Evolutionary conservation across 2,329 filamentous ascomycete species (phyloP).

Genomic region (Geosmithia morbida): DNA sequence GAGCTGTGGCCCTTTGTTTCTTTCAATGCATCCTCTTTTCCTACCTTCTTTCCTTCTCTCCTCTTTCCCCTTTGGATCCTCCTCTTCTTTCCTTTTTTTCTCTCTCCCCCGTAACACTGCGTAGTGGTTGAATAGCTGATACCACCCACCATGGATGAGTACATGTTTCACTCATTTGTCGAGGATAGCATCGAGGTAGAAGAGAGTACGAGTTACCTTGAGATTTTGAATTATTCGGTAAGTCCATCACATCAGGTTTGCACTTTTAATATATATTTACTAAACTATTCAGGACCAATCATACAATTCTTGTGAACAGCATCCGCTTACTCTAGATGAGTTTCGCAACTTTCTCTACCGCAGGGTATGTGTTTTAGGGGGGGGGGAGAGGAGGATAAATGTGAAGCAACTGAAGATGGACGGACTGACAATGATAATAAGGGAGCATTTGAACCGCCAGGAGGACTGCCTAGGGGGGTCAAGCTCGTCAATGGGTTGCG

Average conservation of each 20-base stretch:
- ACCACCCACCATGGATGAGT: slow-evolving; percentile 38
- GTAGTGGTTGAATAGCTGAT: no score
- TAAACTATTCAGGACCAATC: slow-evolving; percentile 24
- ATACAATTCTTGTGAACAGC: slow-evolving; percentile 34
- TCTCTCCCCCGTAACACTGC: no score
- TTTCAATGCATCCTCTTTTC: neutral
- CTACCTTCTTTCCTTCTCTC: neutral
- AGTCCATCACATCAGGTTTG: no score
- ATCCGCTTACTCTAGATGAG: slow-evolving; percentile 35
- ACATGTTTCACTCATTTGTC: slow-evolving; percentile 37
- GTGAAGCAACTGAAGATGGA: neutral
- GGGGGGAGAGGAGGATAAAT: no score
- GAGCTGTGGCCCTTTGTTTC: no score
- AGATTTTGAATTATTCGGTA: slow-evolving; percentile 47
- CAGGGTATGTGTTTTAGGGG: slow-evolving; percentile 29
- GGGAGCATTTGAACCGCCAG: slow-evolving; percentile 36
- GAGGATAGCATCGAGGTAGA: slow-evolving; percentile 29
- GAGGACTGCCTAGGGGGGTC: slow-evolving; percentile 24
- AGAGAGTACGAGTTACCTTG: slow-evolving; percentile 39
- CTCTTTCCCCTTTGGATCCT: neutral
- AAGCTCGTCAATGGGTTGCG: slow-evolving; percentile 35
- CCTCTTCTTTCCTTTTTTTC: neutral
- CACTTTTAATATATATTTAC: no score
- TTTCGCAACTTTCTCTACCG: slow-evolving; percentile 42
- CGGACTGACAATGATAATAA: slow-evolving; percentile 13